Base-by-base conservation (phyloP, 352 stramenopile genomes). In the Phytophthora crassamura region DNA sequence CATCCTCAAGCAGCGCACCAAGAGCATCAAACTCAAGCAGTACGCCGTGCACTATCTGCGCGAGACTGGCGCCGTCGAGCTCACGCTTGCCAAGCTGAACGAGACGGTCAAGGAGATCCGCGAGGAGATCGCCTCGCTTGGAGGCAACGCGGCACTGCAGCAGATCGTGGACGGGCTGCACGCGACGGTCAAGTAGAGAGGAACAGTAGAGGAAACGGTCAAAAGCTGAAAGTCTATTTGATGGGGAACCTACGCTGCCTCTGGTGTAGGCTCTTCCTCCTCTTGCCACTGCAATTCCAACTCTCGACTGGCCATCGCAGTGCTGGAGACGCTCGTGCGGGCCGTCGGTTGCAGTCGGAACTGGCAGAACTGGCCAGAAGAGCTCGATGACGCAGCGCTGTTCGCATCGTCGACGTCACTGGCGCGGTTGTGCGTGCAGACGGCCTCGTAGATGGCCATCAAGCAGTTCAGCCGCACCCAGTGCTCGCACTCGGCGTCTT, bases 1-100 rank as follows among this genome's bases (percentile, higher is more conserved):
- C 52, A 99, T 99, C 60, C 75, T 99, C 39, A 99, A 99, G 82
- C 95, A 99, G 72, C 84, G 94, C 45, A 99, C 96, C 3, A 94
- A 98, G 41, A 96, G 98, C 80, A 68, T 94, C 7, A 90, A 98
- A 69, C 79, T 99, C 12, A 99, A 99, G 64, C 84, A 93, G 63
- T 98, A 98, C 69, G 96, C 95, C 0, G 85, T 97, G 32, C 72
- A 93, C 46, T 95, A 92, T 68, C 69, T 97, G 67, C 71, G 75
- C 18, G 81, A 95, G 15, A 87, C 76, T 4, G 84, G 84, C 6
- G 78, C 82, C 15, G 80, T 89, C 25, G 53, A 77, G 15, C 71
- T 61, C 52, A 91, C 84, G 11, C 74, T 80, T n/a, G 58, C 68
- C 5, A 93, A 91, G 36, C 53, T 93, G 3, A 79, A 91, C 25